Evolutionary conservation across 1,139 yeast genomes (phyloP).

Genomic region (Geotrichum reessii): DNA sequence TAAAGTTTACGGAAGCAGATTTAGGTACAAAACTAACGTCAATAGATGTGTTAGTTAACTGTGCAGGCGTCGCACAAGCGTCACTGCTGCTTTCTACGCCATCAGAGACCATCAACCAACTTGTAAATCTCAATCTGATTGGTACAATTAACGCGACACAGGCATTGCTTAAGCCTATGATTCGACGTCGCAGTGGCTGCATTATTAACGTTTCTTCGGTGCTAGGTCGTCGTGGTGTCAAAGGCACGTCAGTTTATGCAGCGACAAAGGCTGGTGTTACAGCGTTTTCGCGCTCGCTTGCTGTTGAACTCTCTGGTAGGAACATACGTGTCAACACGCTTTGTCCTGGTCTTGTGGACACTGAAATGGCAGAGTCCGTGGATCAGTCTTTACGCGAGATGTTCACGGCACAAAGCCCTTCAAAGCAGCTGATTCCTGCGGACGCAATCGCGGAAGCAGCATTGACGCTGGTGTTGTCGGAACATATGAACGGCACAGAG

Average conservation of each 20-base stretch:
- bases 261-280: conserved; percentile 71
- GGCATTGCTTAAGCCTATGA: conserved; percentile 45
- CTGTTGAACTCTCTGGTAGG: conserved; percentile 52
- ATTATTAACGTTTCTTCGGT: conserved; percentile 72
- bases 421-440: conserved; percentile 28
- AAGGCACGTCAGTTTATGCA: conserved; percentile 72
- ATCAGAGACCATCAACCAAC: conserved; percentile 40
- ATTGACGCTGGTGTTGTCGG: conserved; percentile 27
- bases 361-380: conserved; percentile 51
- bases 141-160: conserved; percentile 62
- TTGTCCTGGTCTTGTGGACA: conserved; percentile 72
- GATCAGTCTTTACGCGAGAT: conserved; percentile 19
- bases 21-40: conserved; percentile 20
- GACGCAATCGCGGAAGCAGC: conserved; percentile 37
- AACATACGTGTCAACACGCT: conserved; percentile 58
- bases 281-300: conserved; percentile 60
- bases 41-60: conserved; percentile 55
- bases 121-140: conserved; percentile 57
- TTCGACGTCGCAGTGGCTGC: conserved; percentile 38
- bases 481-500: conserved; percentile 33
- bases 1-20: conserved; percentile 27
- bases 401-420: conserved; percentile 24
- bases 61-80: conserved; percentile 76
- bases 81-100: conserved; percentile 48
- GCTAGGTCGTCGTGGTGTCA: conserved; percentile 45